A percentile compares a stretch with the other conserved stretches of the same genome.
phyloP scores from a whole-genome alignment of 2,329 filamentous ascomycete genomes.

The Fusarium sp. region DNA sequence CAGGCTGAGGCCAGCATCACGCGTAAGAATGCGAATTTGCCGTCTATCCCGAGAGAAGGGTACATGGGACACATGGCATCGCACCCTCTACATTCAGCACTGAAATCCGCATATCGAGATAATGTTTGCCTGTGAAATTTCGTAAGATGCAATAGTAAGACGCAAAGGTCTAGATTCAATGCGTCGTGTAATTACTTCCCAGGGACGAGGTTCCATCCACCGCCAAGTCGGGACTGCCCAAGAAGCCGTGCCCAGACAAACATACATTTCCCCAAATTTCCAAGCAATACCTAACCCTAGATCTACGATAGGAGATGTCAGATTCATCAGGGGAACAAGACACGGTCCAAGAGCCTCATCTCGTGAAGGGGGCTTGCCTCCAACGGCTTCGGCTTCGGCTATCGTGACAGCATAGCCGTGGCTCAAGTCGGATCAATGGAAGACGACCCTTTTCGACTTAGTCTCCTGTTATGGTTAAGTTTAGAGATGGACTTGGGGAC shows the following conservation, averaged over 20 bases:
- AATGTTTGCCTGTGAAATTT: neutral
- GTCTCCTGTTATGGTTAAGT: constrained; percentile 13
- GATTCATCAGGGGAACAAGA: neutral
- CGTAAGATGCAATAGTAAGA: neutral
- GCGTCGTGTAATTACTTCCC: constrained; percentile 6
- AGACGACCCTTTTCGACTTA: constrained; percentile 41
- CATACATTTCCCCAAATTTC: neutral
- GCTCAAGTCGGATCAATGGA: constrained; percentile 40
- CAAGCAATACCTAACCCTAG: neutral
- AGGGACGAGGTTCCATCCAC: constrained; percentile 18
- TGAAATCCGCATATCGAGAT: constrained; percentile 18
- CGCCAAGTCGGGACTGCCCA: constrained; percentile 16
- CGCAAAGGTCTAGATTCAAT: neutral
- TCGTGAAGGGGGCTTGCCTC: constrained; percentile 25
- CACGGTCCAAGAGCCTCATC: constrained; percentile 21
- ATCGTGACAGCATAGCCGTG: constrained; percentile 45
- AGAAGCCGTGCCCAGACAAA: constrained; percentile 2
- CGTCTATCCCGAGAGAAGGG: constrained; percentile 17
- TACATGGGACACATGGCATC: constrained; percentile 28
- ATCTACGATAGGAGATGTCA: constrained; percentile 9
- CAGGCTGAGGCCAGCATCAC: constrained; percentile 3
- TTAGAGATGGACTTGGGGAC: constrained; percentile 16
- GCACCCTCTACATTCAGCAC: constrained; percentile 15
- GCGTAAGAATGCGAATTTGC: constrained; percentile 4
- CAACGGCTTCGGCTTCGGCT: constrained; percentile 43